phyloP scores from a whole-genome alignment of 192 early-diverging fungal species.

The Umbelopsis ramanniana region DNA sequence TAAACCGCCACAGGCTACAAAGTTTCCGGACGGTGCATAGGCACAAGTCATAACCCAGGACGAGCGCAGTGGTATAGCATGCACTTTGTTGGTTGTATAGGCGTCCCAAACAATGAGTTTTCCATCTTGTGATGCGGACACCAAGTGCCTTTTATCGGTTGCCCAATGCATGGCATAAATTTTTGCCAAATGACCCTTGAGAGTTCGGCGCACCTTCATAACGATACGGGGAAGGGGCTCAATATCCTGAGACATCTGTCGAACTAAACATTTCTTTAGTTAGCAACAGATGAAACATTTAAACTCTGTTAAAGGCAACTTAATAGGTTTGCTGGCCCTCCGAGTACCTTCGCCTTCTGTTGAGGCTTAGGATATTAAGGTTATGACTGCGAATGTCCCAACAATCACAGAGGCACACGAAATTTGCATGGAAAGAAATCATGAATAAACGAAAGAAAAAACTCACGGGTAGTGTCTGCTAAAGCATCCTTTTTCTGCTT shows the following conservation, averaged over 20 bases:
- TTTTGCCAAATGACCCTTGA: slow-evolving; percentile 98
- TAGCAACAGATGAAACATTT: neutral
- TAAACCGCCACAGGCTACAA: slow-evolving; percentile 98
- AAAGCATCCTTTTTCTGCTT: slow-evolving; percentile 93
- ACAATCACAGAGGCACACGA: too few relatives aligned
- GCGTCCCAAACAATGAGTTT: slow-evolving; percentile 99
- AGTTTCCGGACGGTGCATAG: slow-evolving; percentile 96
- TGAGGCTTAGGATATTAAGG: slow-evolving; percentile 1
- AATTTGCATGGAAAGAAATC: too few relatives aligned
- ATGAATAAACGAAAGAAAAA: neutral
- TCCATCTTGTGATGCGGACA: slow-evolving; percentile 98
- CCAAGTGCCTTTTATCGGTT: slow-evolving; percentile 90
- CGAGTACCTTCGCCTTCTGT: neutral
- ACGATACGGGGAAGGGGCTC: slow-evolving; percentile 83
- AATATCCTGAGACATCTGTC: slow-evolving; percentile 60
- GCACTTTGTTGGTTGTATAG: slow-evolving; percentile 98
- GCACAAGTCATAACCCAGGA: slow-evolving; percentile 99
- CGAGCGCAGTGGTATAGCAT: slow-evolving; percentile 95
- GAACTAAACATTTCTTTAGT: slow-evolving; percentile 12
- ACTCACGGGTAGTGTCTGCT: slow-evolving; percentile 93
- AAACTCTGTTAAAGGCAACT: neutral
- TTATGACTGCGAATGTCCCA: too few relatives aligned
- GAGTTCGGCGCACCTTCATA: slow-evolving; percentile 95
- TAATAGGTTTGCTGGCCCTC: neutral
- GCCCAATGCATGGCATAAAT: slow-evolving; percentile 83